phyloP scores from a whole-genome alignment of 345 rosid species.

The Heritiera fomes region DNA sequence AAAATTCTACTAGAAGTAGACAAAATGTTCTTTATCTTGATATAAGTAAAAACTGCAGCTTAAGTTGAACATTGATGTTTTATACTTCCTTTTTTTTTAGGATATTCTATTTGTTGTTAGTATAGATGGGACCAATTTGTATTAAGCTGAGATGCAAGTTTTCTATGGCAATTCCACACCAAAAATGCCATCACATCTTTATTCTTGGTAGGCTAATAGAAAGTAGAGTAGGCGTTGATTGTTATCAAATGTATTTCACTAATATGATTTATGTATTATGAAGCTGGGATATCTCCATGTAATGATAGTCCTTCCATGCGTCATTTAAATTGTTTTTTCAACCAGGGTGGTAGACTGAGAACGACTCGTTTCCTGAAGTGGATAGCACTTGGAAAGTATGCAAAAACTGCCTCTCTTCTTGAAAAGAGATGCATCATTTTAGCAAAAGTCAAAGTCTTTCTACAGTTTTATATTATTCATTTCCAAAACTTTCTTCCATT shows the following conservation, averaged over 20 bases:
- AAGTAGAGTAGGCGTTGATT: not conserved
- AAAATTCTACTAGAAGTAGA: slow-evolving; percentile 15
- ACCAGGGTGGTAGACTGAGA: slow-evolving; percentile 62
- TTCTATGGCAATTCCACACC: not conserved
- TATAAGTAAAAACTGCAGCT: not conserved
- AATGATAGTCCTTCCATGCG: slow-evolving; percentile 16
- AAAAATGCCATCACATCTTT: not conserved
- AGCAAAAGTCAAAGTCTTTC: not conserved
- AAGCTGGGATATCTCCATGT: not conserved
- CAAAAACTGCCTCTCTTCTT: slow-evolving; percentile 30
- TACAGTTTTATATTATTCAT: not conserved
- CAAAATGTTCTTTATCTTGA: slow-evolving; percentile 12
- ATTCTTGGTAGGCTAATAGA: slow-evolving; percentile 5
- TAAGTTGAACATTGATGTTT: not conserved
- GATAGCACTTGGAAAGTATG: slow-evolving; percentile 94
- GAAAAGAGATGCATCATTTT: slow-evolving; percentile 11
- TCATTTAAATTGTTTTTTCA: slow-evolving; percentile 18
- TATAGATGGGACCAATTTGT: not conserved
- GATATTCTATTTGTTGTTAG: not conserved
- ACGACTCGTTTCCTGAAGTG: slow-evolving; percentile 86
- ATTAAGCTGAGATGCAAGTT: slow-evolving; percentile 3
- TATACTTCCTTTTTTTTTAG: not conserved
- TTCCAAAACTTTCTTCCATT: not conserved
- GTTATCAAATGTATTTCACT: not conserved
- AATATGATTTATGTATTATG: not conserved